Evolutionary conservation across 2,329 filamentous ascomycete genomes (phyloP), one percentile per base, ranked within the genome.

Genomic region (Calonectria honghensis): DNA sequence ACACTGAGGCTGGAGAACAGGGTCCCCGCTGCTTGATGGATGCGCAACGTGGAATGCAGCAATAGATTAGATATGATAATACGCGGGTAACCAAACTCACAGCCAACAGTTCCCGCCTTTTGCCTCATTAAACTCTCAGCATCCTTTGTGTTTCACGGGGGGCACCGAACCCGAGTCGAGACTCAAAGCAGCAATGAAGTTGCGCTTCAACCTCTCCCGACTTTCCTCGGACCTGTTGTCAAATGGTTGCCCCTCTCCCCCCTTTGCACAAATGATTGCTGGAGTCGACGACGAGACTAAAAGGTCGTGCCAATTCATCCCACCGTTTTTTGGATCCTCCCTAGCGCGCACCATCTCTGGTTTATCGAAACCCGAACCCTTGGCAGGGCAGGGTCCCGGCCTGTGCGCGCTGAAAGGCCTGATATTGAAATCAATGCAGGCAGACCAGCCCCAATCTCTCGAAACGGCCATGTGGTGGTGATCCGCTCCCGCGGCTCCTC

Each of bases 1-100:
- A 64, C 68, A 70, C 29, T 39, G 68, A 70, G 68, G 68, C 68
- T 39, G 37, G 59, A 64, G 41, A 27, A 20, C 41, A 45, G 41
- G 41, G 41, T 20, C 51, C 54, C 54, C 32, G n/a, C 54, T 37
- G 29, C 10, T 57, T 57, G 31, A 35, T 57, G 31, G 48, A 24
- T 37, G 32, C 27, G 39, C 29, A 48, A 27, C 13, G 14, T 10
- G 20, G 32, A 61, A 61, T 39, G n/a, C 45, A 24, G 24, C 24
- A 37, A 27, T 29, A 37, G 52, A 57, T 57, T 31, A 57, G 31
- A 35, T 32, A 32, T 32, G 29, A 57, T 35, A 29, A 57, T 57
- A 57, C 31, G 52, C 31, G 52, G 29, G 35, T 35, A 35, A 20
- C 31, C 24, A 57, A 20, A 35, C 32, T 31, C 6, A 20, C 27